These are phyloP conservation scores for Leucoagaricus sp. DNA, from an alignment of 1,284 basidiomycete genomes.

Conservation along the genomic window DNA sequence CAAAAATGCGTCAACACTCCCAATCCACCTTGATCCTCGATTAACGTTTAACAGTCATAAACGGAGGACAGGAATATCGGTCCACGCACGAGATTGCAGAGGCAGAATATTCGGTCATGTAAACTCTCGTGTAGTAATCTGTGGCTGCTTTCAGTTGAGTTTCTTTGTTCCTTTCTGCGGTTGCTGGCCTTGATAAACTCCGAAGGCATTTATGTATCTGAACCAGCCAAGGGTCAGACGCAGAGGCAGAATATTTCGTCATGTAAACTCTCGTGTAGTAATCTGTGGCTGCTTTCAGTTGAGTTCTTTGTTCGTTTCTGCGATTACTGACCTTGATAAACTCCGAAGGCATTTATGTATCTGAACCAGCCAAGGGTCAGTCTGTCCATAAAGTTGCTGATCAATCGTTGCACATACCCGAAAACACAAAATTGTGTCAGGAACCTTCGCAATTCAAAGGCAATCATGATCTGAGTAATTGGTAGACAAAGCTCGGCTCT, in stretches of 20 bases:
- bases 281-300: slow-evolving; percentile 18
- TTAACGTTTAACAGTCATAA: neutral
- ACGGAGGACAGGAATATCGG: neutral
- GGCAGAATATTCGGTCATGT: slow-evolving; percentile 34
- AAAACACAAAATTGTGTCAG: slow-evolving; percentile 32
- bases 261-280: slow-evolving; percentile 34
- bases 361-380: no score
- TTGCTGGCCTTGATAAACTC: slow-evolving; percentile 39
- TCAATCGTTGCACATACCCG: slow-evolving; percentile 26
- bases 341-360: slow-evolving; percentile 38
- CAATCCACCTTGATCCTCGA: slow-evolving; percentile 38
- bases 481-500: slow-evolving; percentile 5
- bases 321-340: slow-evolving; percentile 36
- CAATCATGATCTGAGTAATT: neutral
- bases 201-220: slow-evolving; percentile 38
- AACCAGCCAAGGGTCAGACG: no score
- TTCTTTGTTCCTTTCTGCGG: neutral
- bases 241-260: slow-evolving; percentile 33
- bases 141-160: slow-evolving; percentile 11
- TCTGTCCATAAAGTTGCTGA: no score
- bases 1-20: slow-evolving; percentile 40
- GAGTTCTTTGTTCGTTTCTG: neutral
- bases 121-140: slow-evolving; percentile 31
- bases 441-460: slow-evolving; percentile 19
- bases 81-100: slow-evolving; percentile 36